A percentile compares a stretch with the other conserved stretches of the same genome.
phyloP scores from a whole-genome alignment of 2,329 filamentous ascomycete genomes.

The Chrysoporthe cubensis region DNA sequence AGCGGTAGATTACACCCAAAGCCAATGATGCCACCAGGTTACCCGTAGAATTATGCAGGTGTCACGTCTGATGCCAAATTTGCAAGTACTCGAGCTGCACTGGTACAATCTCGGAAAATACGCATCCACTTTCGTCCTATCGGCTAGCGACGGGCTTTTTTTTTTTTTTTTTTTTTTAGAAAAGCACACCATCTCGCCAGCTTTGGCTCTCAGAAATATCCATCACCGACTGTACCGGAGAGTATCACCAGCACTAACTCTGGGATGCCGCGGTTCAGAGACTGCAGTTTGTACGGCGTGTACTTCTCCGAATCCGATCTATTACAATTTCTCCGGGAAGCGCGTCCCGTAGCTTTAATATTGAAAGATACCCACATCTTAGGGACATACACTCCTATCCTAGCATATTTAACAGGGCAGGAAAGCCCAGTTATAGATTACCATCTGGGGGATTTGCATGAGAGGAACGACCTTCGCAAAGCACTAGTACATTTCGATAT shows the following conservation, averaged over 20 bases:
- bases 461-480: not conserved
- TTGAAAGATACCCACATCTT: not conserved
- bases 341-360: not conserved
- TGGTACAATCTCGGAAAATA: not conserved
- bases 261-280: not conserved
- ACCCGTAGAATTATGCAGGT: not conserved
- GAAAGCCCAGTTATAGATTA: not conserved
- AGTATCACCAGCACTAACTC: not conserved
- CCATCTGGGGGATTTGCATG: not conserved
- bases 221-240: not conserved
- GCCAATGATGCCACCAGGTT: not conserved
- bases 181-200: not conserved
- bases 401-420: not conserved
- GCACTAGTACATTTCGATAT: not conserved
- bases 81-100: not conserved
- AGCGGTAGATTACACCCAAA: not conserved
- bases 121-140: not conserved
- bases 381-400: not conserved
- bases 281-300: not conserved
- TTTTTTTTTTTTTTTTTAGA: too few relatives aligned
- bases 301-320: not conserved
- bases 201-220: not conserved
- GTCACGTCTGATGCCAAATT: not conserved
- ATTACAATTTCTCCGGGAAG: not conserved
- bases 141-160: not conserved